Evolutionary conservation across 371 early-diverging fungal species (phyloP), one percentile per base, ranked within the genome.

Genomic region (Mortierella sp.): DNA sequence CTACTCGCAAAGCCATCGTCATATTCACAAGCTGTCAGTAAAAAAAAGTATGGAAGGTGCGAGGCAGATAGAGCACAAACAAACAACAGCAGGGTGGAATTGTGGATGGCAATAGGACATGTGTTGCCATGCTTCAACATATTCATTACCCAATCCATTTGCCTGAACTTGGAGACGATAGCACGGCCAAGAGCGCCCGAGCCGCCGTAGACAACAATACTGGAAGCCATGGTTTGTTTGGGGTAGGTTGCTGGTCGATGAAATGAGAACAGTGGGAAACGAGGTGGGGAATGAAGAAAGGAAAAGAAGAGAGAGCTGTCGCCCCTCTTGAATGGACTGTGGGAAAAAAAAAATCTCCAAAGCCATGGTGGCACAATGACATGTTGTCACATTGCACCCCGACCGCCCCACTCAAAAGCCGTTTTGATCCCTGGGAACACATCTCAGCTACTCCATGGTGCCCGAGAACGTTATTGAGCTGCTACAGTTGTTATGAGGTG

Each of bases 161-260:
- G 71, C 58, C 88, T 87, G 72, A 98, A 95, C 43, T 82, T 76
- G 13, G 82, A 74, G 54, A 95, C 92, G 55, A 92, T 69, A 45
- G 89, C 84, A 28, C 91, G 85, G 31, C 98, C 98, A 27, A 97
- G 91, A 52, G 94, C 95, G 45, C 98, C 98, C 45, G 92, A 86
- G 51, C 96, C 97, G 55, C 98, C 98, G 80, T 91, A 93, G 24
- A 97, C 91, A 38, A 97, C 84, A 38, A 91, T 90, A 67, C 79
- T 84, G 30, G 83, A 83, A 39, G 47, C 38, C 85, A 87, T 88
- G n/a, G 64, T 28, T 43, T 26, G 13, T 45, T 56, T 54, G 9
- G 21, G 34, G 18, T 4, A 38, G 24, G 2, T 54, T 34, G 34
- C 10, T 7, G 14, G 24, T 10, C 19, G 31, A 46, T 43, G 26